Conservation (phyloP, 2,329 filamentous ascomycete genomes). For the Neopestalotiopsis sp. region DNA sequence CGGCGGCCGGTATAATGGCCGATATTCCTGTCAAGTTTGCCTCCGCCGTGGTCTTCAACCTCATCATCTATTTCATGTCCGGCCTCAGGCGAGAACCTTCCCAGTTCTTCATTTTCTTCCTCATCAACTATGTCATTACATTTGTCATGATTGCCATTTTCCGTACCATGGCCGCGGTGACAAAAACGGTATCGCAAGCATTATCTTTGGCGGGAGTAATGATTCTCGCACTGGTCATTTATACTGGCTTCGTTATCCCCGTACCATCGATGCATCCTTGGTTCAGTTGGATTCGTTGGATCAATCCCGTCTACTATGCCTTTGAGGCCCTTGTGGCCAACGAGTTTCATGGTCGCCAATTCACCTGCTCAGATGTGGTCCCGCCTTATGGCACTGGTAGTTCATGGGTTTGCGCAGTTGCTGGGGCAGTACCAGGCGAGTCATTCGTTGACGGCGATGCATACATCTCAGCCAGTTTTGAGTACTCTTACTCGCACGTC, state of each 20-base stretch:
- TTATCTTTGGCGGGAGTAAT: constrained; percentile 59
- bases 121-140: constrained; percentile 71
- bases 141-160: constrained; percentile 80
- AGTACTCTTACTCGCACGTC: constrained; percentile 61
- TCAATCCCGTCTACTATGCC: constrained; percentile 75
- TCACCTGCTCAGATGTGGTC: constrained; percentile 59
- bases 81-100: constrained; percentile 62
- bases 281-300: constrained; percentile 78
- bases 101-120: constrained; percentile 77
- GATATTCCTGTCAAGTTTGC: constrained; percentile 56
- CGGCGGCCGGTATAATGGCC: constrained; percentile 23
- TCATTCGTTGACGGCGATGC: constrained; percentile 64
- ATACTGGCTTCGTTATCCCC: constrained; percentile 62
- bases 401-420: constrained; percentile 58
- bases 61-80: constrained; percentile 63
- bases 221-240: constrained; percentile 65
- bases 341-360: constrained; percentile 67
- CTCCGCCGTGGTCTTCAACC: constrained; percentile 55
- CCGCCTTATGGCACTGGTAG: constrained; percentile 53
- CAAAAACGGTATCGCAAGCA: constrained; percentile 67
- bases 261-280: constrained; percentile 69
- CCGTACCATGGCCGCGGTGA: constrained; percentile 73
- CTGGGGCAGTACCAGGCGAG: constrained; percentile 60
- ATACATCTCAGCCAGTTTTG: constrained; percentile 62
- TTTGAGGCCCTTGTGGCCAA: constrained; percentile 79